Base-by-base conservation (phyloP, 352 stramenopile species). In the Phytophthora rubi region DNA sequence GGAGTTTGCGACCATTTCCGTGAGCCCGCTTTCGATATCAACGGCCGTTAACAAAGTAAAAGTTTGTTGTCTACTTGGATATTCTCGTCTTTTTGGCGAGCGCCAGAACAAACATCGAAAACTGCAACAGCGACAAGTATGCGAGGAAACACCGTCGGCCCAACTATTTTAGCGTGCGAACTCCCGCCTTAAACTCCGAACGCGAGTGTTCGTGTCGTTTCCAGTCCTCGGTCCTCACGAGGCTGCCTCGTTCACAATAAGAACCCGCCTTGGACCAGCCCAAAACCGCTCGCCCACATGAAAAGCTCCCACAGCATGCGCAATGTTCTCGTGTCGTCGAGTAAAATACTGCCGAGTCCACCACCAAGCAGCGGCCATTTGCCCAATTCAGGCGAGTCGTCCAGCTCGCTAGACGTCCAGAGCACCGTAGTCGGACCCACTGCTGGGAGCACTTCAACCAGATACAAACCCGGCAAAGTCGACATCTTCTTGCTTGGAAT, bases 401-500 rank as follows among this genome's bases (percentile, higher is more conserved):
- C 35, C 8, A 42, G 35, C 12, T 42, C 35, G 12, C 2, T 42
- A 6, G 35, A 42, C 12, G 8, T 42, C 12, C 35, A 9, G 7
- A 42, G 35, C 35, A 42, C 35, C 12, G 35, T 6, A 42, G 35
- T 42, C 35, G 35, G 35, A 15, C 35, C 35, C 35, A 42, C 35
- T 6, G 35, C 35, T 42, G 35, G 35, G 12, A 42, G 12, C 12
- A 42, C 35, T 42, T 15, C 35, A 28, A 9, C 3, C 35, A 64
- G 59, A 39, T 71, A 75, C 56, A 13, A 35, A 42, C 61, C 55
- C n/a, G 26, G 33, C 12, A 57, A 42, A 53, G 21, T 26, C n/a
- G 65, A 73, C 47, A 59, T 77, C 33, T 79, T 48, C 53, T 21
- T 69, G 26, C 49, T 57, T 2, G 51, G 51, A 4, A 57, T 57